Evolutionary conservation across 192 early-diverging fungal genomes (phyloP).

Genomic region (Spizellomyces sp.): DNA sequence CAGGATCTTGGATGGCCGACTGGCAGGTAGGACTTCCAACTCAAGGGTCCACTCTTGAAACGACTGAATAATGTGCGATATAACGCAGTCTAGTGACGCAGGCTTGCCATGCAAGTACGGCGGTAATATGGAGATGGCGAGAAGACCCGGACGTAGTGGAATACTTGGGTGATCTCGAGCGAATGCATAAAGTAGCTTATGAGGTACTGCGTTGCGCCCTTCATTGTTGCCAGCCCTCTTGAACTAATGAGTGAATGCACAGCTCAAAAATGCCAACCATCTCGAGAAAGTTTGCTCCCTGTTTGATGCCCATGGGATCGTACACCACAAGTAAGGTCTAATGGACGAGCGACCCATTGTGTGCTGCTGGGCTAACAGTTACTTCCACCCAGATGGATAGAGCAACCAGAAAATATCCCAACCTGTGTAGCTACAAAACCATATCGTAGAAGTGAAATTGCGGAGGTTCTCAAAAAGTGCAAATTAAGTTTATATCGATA

Average conservation of each 20-base stretch:
- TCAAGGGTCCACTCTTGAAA: no score
- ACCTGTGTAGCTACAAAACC: conserved; percentile 30
- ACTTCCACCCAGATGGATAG: conserved; percentile 9
- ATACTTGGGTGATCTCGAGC: conserved; percentile 59
- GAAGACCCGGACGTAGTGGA: conserved; percentile 62
- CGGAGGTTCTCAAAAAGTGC: conserved; percentile 16
- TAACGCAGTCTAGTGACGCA: conserved; percentile 62
- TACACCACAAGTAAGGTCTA: conserved; percentile 5
- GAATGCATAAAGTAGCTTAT: conserved; percentile 77
- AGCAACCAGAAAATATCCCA: conserved; percentile 26
- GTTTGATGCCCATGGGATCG: not conserved
- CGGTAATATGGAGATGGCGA: conserved; percentile 61
- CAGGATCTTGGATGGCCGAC: conserved; percentile 56
- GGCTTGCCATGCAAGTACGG: conserved; percentile 73
- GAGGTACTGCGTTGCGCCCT: conserved; percentile 39
- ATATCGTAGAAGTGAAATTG: conserved; percentile 14
- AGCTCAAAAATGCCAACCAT: conserved; percentile 10
- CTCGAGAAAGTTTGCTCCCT: not conserved
- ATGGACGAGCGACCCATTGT: no score
- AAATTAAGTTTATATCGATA: conserved; percentile 19
- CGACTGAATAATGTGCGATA: no score
- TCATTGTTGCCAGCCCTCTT: no score
- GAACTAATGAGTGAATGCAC: no score
- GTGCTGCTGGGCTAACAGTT: no score
- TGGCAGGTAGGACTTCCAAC: conserved; percentile 43